phyloP scores from a whole-genome alignment of 169 alveolate genomes.

The Babesia sp. region DNA sequence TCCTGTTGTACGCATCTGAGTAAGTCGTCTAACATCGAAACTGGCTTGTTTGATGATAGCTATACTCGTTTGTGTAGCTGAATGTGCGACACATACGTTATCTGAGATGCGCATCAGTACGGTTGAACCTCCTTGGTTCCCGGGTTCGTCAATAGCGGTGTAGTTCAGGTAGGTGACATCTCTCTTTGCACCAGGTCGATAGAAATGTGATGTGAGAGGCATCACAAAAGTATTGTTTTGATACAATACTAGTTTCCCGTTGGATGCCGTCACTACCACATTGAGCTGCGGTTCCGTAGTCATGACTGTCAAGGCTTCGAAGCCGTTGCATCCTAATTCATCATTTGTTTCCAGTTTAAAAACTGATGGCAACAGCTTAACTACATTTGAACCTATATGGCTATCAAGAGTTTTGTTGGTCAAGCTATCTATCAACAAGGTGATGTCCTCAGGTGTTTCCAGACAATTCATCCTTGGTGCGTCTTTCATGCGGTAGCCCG shows the following conservation, averaged over 20 bases:
- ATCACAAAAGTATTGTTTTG: not conserved
- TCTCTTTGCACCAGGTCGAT: not conserved
- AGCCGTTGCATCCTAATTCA: not conserved
- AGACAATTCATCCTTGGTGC: not conserved
- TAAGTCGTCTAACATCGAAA: not conserved
- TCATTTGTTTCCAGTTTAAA: constrained; percentile 28
- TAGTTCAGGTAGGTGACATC: not conserved
- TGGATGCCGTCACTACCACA: constrained; percentile 9
- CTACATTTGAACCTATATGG: not conserved
- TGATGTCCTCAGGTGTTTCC: not conserved
- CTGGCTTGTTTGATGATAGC: not conserved
- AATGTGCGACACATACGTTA: constrained; percentile 19
- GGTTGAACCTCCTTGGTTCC: not conserved
- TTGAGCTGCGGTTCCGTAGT: constrained; percentile 29
- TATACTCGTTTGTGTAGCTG: constrained; percentile 5
- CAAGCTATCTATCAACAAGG: constrained; percentile 1
- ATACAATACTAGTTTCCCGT: constrained; percentile 16
- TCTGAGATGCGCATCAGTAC: constrained; percentile 9
- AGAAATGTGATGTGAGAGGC: constrained; percentile 43
- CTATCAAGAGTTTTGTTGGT: not conserved
- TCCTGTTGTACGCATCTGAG: not conserved
- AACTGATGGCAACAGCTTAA: constrained; percentile 22
- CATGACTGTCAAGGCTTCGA: constrained; percentile 42
- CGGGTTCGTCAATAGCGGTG: not conserved
- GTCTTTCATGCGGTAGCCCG: constrained; percentile 43